These are phyloP conservation scores for Kazachstania sp. DNA, from an alignment of 1,139 yeast species.

Conservation along the genomic window DNA sequence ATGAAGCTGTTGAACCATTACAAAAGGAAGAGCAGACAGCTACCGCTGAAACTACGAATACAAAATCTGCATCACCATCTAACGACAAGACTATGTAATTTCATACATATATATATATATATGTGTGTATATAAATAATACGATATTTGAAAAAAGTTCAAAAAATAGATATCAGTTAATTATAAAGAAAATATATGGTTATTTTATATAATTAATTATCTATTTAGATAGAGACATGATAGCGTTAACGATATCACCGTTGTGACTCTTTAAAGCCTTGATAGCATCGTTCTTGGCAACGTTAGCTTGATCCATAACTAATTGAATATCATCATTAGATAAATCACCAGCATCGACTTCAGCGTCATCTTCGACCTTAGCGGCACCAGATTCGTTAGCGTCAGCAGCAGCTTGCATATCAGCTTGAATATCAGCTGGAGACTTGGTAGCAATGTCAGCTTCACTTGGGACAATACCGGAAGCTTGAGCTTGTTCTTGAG, in stretches of 20 bases:
- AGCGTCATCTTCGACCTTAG: constrained; percentile 44
- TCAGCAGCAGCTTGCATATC: constrained; percentile 80
- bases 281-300: constrained; percentile 85
- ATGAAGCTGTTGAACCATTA: neutral
- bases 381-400: constrained; percentile 33
- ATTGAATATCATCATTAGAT: constrained; percentile 67
- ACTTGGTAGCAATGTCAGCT: constrained; percentile 32
- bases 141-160: too few species aligned
- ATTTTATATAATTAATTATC: too few species aligned
- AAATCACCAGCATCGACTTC: constrained; percentile 75
- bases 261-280: constrained; percentile 79
- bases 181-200: too few species aligned
- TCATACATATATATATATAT: neutral
- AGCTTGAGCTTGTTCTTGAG: constrained; percentile 51
- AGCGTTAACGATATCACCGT: constrained; percentile 93
- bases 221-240: constrained; percentile 71
- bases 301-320: constrained; percentile 84
- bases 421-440: constrained; percentile 57
- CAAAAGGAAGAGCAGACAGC: neutral
- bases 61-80: neutral
- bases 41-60: too few species aligned
- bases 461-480: constrained; percentile 33
- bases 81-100: neutral
- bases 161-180: too few species aligned
- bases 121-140: too few species aligned